Evolutionary conservation across 2,329 filamentous ascomycete species (phyloP).

Genomic region (Blastomyces gilchristii): DNA sequence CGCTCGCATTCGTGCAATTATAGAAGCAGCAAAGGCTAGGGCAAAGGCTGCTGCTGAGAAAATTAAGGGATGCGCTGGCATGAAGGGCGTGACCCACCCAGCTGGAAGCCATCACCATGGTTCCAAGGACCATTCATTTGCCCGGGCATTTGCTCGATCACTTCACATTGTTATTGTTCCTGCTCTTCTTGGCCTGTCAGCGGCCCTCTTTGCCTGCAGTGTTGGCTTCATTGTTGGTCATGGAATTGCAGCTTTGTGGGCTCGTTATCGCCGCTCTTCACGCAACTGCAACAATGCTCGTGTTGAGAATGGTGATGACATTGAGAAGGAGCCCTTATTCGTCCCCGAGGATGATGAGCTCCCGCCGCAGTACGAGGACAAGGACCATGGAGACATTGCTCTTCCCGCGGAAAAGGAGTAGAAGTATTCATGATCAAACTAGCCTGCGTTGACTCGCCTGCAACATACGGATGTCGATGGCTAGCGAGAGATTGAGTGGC

Average conservation of each 20-base stretch:
- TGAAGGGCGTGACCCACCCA: slow-evolving; percentile 5
- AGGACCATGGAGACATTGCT: slow-evolving; percentile 20
- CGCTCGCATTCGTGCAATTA: slow-evolving; percentile 30
- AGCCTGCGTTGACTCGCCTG: background rate
- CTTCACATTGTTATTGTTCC: slow-evolving; percentile 38
- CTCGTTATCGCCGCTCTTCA: slow-evolving; percentile 28
- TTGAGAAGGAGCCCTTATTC: slow-evolving; percentile 37
- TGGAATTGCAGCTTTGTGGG: slow-evolving; percentile 37
- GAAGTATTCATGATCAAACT: slow-evolving; percentile 6
- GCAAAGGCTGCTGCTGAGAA: slow-evolving; percentile 25
- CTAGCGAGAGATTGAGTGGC: background rate
- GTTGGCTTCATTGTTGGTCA: slow-evolving; percentile 41
- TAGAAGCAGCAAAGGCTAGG: slow-evolving; percentile 30
- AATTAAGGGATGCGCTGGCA: slow-evolving; percentile 28
- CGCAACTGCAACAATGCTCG: slow-evolving; percentile 21
- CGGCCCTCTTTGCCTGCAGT: slow-evolving; percentile 36
- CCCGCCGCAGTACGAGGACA: slow-evolving; percentile 31
- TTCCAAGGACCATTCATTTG: slow-evolving; percentile 25
- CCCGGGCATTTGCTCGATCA: slow-evolving; percentile 31
- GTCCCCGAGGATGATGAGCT: slow-evolving; percentile 18
- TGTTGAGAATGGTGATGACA: slow-evolving; percentile 28
- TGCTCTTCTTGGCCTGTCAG: slow-evolving; percentile 37
- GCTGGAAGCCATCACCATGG: slow-evolving; percentile 10
- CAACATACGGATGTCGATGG: background rate
- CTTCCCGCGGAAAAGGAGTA: slow-evolving; percentile 27